phyloP scores from a whole-genome alignment of 495 filamentous ascomycete species.

The Parathielavia hyrcaniae region DNA sequence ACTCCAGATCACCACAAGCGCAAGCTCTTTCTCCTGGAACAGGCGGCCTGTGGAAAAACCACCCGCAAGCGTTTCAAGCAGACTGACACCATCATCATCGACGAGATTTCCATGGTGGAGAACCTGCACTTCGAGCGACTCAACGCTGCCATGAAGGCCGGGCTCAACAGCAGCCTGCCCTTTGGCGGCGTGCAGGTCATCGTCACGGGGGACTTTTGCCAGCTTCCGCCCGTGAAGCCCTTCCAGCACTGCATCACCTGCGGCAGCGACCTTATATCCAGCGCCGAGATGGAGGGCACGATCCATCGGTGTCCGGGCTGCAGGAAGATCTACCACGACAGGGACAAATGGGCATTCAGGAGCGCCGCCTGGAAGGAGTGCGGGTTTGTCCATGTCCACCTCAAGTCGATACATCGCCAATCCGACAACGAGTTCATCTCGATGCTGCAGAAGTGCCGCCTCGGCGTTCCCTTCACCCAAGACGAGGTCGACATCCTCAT shows the following conservation, averaged over 20 bases:
- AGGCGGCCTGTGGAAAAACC: not conserved
- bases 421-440: slow-evolving; percentile 43
- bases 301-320: slow-evolving; percentile 48
- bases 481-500: slow-evolving; percentile 42
- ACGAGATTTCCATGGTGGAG: slow-evolving; percentile 49
- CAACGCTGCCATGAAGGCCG: slow-evolving; percentile 44
- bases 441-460: slow-evolving; percentile 47
- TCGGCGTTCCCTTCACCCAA: slow-evolving; percentile 35
- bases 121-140: slow-evolving; percentile 51
- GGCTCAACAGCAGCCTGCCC: slow-evolving; percentile 44
- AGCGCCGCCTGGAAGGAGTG: slow-evolving; percentile 35
- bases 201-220: slow-evolving; percentile 94
- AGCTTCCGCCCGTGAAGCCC: slow-evolving; percentile 85
- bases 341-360: slow-evolving; percentile 39
- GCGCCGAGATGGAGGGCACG: slow-evolving; percentile 51
- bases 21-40: slow-evolving; percentile 14
- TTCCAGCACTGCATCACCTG: slow-evolving; percentile 71
- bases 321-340: slow-evolving; percentile 29
- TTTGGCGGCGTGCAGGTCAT: slow-evolving; percentile 93
- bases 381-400: slow-evolving; percentile 36
- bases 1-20: slow-evolving; percentile 32
- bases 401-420: slow-evolving; percentile 50
- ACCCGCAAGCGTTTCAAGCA: slow-evolving; percentile 28
- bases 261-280: slow-evolving; percentile 62
- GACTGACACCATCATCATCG: slow-evolving; percentile 43